phyloP scores from a whole-genome alignment of 2,329 filamentous ascomycete genomes.

The Cyphellophora attinorum region DNA sequence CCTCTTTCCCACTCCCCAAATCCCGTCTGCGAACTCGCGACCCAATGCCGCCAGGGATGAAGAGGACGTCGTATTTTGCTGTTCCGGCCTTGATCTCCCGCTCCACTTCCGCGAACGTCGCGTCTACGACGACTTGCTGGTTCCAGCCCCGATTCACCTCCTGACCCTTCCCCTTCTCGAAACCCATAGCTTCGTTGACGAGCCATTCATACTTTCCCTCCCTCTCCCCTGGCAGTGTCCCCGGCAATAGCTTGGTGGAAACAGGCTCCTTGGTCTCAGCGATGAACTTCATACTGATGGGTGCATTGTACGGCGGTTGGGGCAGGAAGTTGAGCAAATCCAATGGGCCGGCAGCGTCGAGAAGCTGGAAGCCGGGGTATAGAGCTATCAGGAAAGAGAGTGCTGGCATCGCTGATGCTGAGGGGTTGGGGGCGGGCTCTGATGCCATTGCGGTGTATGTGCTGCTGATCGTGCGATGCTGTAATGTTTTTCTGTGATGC shows the following conservation, averaged over 20 bases:
- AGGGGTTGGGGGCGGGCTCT: no score
- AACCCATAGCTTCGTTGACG: constrained; percentile 8
- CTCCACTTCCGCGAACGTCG: constrained; percentile 29
- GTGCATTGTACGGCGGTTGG: not conserved
- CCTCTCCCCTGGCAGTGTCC: no score
- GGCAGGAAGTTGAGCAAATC: constrained; percentile 32
- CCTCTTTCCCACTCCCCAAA: no score
- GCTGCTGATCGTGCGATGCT: no score
- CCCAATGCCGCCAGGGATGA: constrained; percentile 57
- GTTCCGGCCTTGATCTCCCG: constrained; percentile 18
- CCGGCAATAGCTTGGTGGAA: constrained; percentile 19
- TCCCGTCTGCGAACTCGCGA: no score
- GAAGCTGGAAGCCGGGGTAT: constrained; percentile 32
- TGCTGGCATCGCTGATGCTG: no score
- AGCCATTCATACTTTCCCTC: no score
- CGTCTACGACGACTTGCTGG: constrained; percentile 37
- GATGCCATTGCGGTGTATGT: no score
- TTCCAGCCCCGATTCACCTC: constrained; percentile 19
- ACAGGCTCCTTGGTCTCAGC: constrained; percentile 24
- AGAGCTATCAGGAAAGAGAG: constrained; percentile 16
- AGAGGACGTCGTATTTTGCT: constrained; percentile 46
- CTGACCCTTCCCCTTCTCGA: constrained; percentile 12
- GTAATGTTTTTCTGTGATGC: no score
- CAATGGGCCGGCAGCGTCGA: constrained; percentile 37
- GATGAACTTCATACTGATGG: constrained; percentile 16